Evolutionary conservation across 192 early-diverging fungal genomes (phyloP).

Genomic region (Rhizoclosmatium globosum): DNA sequence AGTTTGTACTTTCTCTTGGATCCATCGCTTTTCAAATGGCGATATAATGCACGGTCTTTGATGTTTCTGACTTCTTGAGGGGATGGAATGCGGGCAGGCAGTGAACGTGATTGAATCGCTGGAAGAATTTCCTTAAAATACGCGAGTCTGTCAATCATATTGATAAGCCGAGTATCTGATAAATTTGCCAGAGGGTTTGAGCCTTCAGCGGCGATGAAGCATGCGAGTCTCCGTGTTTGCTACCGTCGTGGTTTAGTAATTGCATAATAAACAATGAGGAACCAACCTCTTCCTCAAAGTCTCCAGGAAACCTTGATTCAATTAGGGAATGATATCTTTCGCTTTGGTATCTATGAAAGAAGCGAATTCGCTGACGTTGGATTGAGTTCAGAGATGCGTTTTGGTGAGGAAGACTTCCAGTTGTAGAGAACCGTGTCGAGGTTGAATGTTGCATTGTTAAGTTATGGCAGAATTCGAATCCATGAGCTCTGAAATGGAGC

Average conservation of each 20-base stretch:
- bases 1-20: slow-evolving; percentile 42
- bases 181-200: slow-evolving; percentile 44
- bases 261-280: background rate
- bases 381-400: slow-evolving; percentile 15
- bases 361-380: slow-evolving; percentile 35
- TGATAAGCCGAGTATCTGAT: slow-evolving; percentile 41
- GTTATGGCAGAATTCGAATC: slow-evolving; percentile 50
- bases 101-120: background rate
- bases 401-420: slow-evolving; percentile 3
- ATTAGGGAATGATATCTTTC: background rate
- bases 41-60: too few relatives aligned
- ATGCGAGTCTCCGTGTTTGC: slow-evolving; percentile 49
- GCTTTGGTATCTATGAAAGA: slow-evolving; percentile 49
- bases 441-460: slow-evolving; percentile 50
- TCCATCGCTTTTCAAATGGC: slow-evolving; percentile 35
- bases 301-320: background rate
- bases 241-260: slow-evolving; percentile 7
- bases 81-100: too few relatives aligned
- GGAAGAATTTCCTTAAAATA: slow-evolving; percentile 44
- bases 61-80: too few relatives aligned
- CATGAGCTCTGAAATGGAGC: slow-evolving; percentile 35
- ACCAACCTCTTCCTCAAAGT: slow-evolving; percentile 23
- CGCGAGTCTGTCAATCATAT: slow-evolving; percentile 30
- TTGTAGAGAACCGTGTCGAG: slow-evolving; percentile 27
- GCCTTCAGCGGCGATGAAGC: slow-evolving; percentile 55